A percentile compares a stretch with the other conserved stretches of the same genome.
phyloP scores from a whole-genome alignment of 2,329 filamentous ascomycete species.

The Capronia epimyces region DNA sequence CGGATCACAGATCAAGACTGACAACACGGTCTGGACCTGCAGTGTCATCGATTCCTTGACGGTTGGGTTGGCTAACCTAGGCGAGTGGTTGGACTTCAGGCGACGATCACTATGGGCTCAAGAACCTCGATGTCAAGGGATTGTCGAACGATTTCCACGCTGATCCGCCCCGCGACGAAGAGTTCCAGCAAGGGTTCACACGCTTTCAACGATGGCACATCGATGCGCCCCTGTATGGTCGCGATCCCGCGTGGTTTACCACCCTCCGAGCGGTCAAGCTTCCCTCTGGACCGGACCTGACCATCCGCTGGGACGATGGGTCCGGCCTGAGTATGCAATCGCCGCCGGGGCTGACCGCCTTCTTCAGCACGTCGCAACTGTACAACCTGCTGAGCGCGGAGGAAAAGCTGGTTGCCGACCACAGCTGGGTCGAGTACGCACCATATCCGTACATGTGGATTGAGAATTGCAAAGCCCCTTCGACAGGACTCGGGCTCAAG shows the following conservation, averaged over 20 bases:
- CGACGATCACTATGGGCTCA: slow-evolving; percentile 42
- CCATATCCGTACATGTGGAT: slow-evolving; percentile 45
- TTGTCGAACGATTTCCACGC: slow-evolving; percentile 39
- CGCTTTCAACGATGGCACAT: slow-evolving; percentile 48
- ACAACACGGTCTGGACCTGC: too few species aligned
- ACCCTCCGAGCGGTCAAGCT: slow-evolving; percentile 39
- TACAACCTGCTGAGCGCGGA: slow-evolving; percentile 41
- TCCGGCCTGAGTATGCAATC: slow-evolving; percentile 40
- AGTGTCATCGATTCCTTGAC: too few species aligned
- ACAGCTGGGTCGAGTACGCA: slow-evolving; percentile 46
- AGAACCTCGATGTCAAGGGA: slow-evolving; percentile 33
- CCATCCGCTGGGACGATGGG: slow-evolving; percentile 42
- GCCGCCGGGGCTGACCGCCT: slow-evolving; percentile 43
- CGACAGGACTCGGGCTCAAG: slow-evolving; percentile 41
- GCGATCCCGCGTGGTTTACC: slow-evolving; percentile 42
- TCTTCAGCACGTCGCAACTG: slow-evolving; percentile 41
- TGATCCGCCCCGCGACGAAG: slow-evolving; percentile 31
- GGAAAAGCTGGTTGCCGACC: slow-evolving; percentile 40
- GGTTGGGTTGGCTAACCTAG: neutral
- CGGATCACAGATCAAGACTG: neutral
- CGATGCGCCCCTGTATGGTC: slow-evolving; percentile 42
- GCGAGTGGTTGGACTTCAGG: slow-evolving; percentile 27
- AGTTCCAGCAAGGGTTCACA: slow-evolving; percentile 40
- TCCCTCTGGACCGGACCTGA: slow-evolving; percentile 36
- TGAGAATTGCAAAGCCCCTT: slow-evolving; percentile 37